A percentile compares a stretch with the other conserved stretches of the same genome.
Evolutionary conservation across 352 stramenopile genomes (phyloP).

Genomic region (Pseudoperonospora humuli): DNA sequence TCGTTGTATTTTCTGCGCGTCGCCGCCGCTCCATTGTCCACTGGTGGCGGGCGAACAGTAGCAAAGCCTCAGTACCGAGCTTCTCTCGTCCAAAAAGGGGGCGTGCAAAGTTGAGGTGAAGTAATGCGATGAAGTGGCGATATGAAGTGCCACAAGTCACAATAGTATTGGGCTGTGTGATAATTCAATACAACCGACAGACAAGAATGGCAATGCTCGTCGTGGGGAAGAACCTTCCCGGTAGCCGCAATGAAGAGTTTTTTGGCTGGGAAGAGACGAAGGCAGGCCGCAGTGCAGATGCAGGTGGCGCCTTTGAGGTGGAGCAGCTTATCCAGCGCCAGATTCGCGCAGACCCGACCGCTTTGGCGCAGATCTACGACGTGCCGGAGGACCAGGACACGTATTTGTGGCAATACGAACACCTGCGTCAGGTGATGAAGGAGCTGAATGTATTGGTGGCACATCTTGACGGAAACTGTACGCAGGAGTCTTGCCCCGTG

Average conservation of each 20-base stretch:
- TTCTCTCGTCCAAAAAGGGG: conserved; percentile 13
- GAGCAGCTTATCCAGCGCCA: conserved; percentile 74
- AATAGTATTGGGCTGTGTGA: too few species aligned
- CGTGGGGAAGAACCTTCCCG: conserved; percentile 65
- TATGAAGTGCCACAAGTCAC: too few species aligned
- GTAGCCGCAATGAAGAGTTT: conserved; percentile 73
- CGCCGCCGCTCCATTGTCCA: conserved; percentile 25
- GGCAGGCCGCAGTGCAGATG: conserved; percentile 16
- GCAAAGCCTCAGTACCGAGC: not conserved
- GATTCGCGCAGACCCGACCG: conserved; percentile 51
- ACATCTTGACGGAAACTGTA: conserved; percentile 54
- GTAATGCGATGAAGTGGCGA: not conserved
- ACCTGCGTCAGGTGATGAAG: conserved; percentile 79
- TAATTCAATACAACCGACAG: conserved; percentile 2
- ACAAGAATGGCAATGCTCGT: conserved; percentile 32
- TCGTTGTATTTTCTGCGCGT: conserved; percentile 9
- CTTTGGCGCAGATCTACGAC: conserved; percentile 57
- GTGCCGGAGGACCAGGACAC: conserved; percentile 72
- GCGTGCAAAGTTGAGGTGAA: too few species aligned
- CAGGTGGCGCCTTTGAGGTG: conserved; percentile 55
- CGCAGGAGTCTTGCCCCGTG: conserved; percentile 54
- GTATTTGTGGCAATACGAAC: conserved; percentile 83
- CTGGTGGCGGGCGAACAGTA: not conserved
- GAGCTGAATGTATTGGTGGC: conserved; percentile 75
- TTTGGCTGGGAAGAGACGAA: conserved; percentile 52